Conservation (phyloP, 306 rosid species). For the Senna tora region DNA sequence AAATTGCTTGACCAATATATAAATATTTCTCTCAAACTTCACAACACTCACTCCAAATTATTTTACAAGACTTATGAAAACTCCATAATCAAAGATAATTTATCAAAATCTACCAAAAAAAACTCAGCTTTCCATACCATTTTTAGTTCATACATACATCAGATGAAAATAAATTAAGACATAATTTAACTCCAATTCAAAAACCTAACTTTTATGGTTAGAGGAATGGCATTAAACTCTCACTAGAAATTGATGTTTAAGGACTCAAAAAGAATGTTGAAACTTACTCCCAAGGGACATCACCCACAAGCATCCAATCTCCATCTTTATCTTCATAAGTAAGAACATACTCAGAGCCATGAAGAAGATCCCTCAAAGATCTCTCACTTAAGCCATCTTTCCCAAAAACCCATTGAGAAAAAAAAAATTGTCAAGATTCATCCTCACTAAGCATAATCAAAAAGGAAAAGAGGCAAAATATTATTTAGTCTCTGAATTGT, state of each 20-base stretch:
- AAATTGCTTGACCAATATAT: too few species aligned
- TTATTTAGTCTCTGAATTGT: too few species aligned
- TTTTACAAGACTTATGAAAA: too few species aligned
- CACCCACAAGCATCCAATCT: slow-evolving; percentile 99
- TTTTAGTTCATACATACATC: neutral
- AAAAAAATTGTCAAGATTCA: slow-evolving; percentile 27
- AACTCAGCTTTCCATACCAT: too few species aligned
- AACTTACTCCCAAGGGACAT: slow-evolving; percentile 96
- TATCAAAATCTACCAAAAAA: too few species aligned
- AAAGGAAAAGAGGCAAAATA: too few species aligned
- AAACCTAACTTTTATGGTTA: slow-evolving; percentile 10
- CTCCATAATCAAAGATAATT: too few species aligned
- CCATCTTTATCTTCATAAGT: slow-evolving; percentile 95
- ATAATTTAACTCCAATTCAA: slow-evolving; percentile 14
- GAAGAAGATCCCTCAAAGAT: slow-evolving; percentile 77
- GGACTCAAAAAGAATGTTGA: slow-evolving; percentile 25
- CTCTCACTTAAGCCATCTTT: slow-evolving; percentile 77
- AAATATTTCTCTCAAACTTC: too few species aligned
- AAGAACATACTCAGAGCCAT: slow-evolving; percentile 78
- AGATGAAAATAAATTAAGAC: too few species aligned
- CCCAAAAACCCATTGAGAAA: slow-evolving; percentile 34
- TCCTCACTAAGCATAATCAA: slow-evolving; percentile 17
- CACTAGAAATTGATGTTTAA: neutral
- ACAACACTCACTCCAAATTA: too few species aligned
- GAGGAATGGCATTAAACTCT: neutral